Evolutionary conservation across 2,329 filamentous ascomycete species (phyloP).

Genomic region (Aspergillus transmontanensis): DNA sequence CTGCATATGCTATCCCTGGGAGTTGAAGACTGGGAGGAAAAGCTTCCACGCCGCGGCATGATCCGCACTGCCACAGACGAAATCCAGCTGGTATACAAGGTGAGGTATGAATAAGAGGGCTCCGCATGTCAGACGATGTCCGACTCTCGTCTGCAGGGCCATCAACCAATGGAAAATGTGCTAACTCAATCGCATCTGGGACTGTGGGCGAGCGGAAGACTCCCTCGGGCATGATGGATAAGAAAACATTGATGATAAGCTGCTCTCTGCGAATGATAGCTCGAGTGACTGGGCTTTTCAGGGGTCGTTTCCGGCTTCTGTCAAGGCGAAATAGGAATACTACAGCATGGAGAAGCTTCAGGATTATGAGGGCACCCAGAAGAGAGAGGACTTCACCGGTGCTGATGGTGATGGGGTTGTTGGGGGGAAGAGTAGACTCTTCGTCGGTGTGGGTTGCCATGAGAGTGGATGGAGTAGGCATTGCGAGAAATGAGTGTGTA

Average conservation of each 20-base stretch:
- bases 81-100: neutral
- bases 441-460: neutral
- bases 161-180: neutral
- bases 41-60: neutral
- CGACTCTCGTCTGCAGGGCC: neutral
- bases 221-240: conserved; percentile 19
- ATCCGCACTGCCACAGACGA: neutral
- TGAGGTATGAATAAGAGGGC: neutral
- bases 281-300: conserved; percentile 12
- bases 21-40: too few species aligned
- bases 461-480: neutral
- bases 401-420: conserved; percentile 12
- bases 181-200: neutral
- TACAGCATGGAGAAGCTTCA: conserved; percentile 30
- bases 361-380: conserved; percentile 22
- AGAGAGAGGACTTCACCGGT: conserved; percentile 20
- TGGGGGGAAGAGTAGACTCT: neutral
- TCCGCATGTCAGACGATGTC: neutral
- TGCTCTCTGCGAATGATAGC: conserved; percentile 27
- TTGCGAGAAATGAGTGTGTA: neutral
- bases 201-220: conserved; percentile 12
- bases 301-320: conserved; percentile 9
- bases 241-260: conserved; percentile 23
- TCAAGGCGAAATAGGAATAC: conserved; percentile 17
- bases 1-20: neutral